phyloP scores from a whole-genome alignment of 1,284 basidiomycete genomes.

The Paramarasmius palmivorus region DNA sequence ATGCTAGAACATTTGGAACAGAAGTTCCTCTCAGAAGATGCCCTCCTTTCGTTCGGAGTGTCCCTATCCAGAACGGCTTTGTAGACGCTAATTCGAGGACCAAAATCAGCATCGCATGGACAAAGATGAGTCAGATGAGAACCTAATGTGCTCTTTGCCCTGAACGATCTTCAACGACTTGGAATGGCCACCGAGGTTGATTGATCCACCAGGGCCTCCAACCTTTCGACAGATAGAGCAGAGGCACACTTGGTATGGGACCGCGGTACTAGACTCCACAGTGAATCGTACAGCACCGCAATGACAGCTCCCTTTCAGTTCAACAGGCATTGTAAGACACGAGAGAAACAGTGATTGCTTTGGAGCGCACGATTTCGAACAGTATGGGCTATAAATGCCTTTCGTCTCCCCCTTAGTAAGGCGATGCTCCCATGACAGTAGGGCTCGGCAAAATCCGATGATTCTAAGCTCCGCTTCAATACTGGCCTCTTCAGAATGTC shows the following conservation, averaged over 20 bases:
- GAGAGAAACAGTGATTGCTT: too few species aligned
- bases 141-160: slow-evolving; percentile 55
- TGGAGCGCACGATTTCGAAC: too few species aligned
- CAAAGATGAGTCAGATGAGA: too few species aligned
- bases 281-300: slow-evolving; percentile 58
- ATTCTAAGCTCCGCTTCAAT: too few species aligned
- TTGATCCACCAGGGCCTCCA: slow-evolving; percentile 57
- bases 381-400: too few species aligned
- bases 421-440: too few species aligned
- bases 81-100: slow-evolving; percentile 41
- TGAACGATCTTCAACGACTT: slow-evolving; percentile 47
- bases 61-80: slow-evolving; percentile 55
- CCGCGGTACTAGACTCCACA: slow-evolving; percentile 52
- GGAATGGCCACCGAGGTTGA: slow-evolving; percentile 55
- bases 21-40: slow-evolving; percentile 56
- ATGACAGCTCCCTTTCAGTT: slow-evolving; percentile 60
- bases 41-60: slow-evolving; percentile 44
- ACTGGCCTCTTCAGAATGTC: too few species aligned
- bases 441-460: too few species aligned
- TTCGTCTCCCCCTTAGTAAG: too few species aligned
- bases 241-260: slow-evolving; percentile 62
- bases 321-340: slow-evolving; percentile 44
- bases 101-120: slow-evolving; percentile 2
- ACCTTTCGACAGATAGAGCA: slow-evolving; percentile 69
- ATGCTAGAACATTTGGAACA: slow-evolving; percentile 59